Evolutionary conservation across 2,329 filamentous ascomycete species (phyloP).

Genomic region (Sclerotinia minor): DNA sequence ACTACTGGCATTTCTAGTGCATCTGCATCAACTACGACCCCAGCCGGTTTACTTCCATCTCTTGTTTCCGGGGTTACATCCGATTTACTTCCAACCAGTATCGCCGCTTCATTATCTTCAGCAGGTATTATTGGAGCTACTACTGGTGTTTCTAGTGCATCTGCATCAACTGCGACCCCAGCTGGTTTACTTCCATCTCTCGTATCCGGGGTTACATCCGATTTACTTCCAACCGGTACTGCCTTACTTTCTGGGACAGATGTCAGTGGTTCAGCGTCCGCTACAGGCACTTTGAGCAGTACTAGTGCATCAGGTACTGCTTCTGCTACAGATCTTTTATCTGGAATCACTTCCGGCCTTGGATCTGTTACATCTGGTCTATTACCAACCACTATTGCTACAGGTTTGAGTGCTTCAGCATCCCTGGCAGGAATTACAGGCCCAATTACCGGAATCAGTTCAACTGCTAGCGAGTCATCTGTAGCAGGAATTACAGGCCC

Average conservation of each 20-base stretch:
- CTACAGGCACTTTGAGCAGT: not conserved
- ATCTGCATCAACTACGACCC: no score
- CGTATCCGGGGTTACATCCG: constrained; percentile 3
- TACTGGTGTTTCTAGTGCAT: not conserved
- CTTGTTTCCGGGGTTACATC: no score
- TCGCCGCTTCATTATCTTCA: no score
- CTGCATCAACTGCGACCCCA: not conserved
- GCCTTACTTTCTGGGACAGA: constrained; percentile 1
- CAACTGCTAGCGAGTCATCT: constrained; percentile 3
- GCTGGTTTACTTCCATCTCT: constrained; percentile 1
- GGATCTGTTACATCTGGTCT: constrained; percentile 10
- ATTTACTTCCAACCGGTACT: constrained; percentile 3
- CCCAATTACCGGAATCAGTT: constrained; percentile 6
- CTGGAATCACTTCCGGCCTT: not conserved
- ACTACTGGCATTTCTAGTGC: no score
- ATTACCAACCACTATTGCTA: constrained; percentile 15
- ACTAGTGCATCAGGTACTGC: not conserved
- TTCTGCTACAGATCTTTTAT: no score
- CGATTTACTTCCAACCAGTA: no score
- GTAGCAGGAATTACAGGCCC: constrained; percentile 21
- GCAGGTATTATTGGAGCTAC: no score
- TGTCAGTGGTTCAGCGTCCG: constrained; percentile 14
- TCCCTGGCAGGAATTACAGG: constrained; percentile 21
- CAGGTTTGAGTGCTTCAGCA: constrained; percentile 21
- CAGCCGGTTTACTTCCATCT: no score